Percentiles rank a stretch among this genome's conserved stretches.
Conservation (phyloP, 2,329 filamentous ascomycete genomes). For the Periconia macrospinosa region DNA sequence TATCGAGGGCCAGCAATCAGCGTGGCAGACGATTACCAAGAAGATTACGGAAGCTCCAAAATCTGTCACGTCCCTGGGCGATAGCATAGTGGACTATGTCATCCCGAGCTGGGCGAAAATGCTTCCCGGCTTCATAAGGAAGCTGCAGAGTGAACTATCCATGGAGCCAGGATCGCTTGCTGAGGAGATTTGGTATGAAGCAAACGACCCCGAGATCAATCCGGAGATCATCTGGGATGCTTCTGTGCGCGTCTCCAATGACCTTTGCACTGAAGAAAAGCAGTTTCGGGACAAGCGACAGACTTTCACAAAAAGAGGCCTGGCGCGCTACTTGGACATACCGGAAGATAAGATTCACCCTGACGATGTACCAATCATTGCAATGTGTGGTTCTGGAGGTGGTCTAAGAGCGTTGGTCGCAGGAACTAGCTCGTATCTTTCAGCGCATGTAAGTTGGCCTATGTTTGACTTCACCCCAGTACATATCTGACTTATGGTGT, state of each 20-base stretch:
- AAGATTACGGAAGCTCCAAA: slow-evolving; percentile 32
- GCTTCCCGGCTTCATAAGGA: slow-evolving; percentile 75
- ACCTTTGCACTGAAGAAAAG: slow-evolving; percentile 82
- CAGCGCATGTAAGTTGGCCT: slow-evolving; percentile 58
- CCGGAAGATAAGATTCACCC: slow-evolving; percentile 81
- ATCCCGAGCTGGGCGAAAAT: slow-evolving; percentile 80
- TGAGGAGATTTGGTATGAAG: slow-evolving; percentile 91
- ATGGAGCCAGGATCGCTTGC: slow-evolving; percentile 86
- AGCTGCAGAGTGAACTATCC: slow-evolving; percentile 84
- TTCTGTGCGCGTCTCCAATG: slow-evolving; percentile 75
- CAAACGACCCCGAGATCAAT: slow-evolving; percentile 78
- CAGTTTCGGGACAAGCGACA: slow-evolving; percentile 71
- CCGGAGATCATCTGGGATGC: slow-evolving; percentile 87
- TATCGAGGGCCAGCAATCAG: slow-evolving; percentile 20
- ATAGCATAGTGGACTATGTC: slow-evolving; percentile 68
- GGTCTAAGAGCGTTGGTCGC: slow-evolving; percentile 88
- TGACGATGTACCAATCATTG: slow-evolving; percentile 90
- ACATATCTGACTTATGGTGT: neutral
- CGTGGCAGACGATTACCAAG: slow-evolving; percentile 37
- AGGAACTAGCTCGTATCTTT: slow-evolving; percentile 83
- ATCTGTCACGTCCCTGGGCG: slow-evolving; percentile 44
- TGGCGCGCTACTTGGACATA: slow-evolving; percentile 81
- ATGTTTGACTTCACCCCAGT: neutral
- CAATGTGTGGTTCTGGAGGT: slow-evolving; percentile 91
- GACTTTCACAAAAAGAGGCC: slow-evolving; percentile 67